Conservation (phyloP, 768 basidiomycete species). For the Ramaria sp. region DNA sequence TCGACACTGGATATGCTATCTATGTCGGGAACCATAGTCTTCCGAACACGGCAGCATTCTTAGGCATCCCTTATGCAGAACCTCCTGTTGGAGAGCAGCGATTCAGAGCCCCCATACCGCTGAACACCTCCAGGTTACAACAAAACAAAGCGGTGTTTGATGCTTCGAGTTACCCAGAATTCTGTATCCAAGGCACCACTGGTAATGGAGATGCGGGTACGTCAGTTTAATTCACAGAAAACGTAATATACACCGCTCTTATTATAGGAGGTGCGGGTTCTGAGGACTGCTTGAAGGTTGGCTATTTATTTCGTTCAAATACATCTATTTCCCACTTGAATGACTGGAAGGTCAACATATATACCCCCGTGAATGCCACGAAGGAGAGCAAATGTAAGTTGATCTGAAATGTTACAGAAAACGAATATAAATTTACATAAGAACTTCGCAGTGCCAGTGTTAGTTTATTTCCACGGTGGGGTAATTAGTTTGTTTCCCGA, state of each 20-base stretch:
- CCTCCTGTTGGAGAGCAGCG: slow-evolving; percentile 24
- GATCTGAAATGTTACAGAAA: background rate
- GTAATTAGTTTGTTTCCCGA: slow-evolving; percentile 10
- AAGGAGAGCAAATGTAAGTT: slow-evolving; percentile 36
- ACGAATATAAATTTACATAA: background rate
- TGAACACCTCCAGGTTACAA: slow-evolving; percentile 28
- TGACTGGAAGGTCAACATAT: slow-evolving; percentile 37
- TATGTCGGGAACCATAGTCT: slow-evolving; percentile 44
- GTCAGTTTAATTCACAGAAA: slow-evolving; percentile 7
- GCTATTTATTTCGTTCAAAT: background rate
- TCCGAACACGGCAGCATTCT: slow-evolving; percentile 44
- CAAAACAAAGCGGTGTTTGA: slow-evolving; percentile 29
- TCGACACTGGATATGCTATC: slow-evolving; percentile 48
- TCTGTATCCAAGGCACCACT: slow-evolving; percentile 50
- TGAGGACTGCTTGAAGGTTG: slow-evolving; percentile 49
- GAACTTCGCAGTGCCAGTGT: slow-evolving; percentile 22
- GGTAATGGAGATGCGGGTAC: slow-evolving; percentile 24
- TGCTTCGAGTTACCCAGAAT: slow-evolving; percentile 42
- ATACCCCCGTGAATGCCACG: slow-evolving; percentile 39
- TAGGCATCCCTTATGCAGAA: slow-evolving; percentile 31
- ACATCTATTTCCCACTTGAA: background rate
- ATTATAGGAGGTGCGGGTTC: slow-evolving; percentile 47
- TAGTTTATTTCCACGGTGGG: slow-evolving; percentile 33
- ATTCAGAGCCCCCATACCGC: slow-evolving; percentile 37
- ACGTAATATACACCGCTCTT: background rate